These are phyloP conservation scores for Acer negundo DNA, from an alignment of 345 rosid species.

Conservation along the genomic window DNA sequence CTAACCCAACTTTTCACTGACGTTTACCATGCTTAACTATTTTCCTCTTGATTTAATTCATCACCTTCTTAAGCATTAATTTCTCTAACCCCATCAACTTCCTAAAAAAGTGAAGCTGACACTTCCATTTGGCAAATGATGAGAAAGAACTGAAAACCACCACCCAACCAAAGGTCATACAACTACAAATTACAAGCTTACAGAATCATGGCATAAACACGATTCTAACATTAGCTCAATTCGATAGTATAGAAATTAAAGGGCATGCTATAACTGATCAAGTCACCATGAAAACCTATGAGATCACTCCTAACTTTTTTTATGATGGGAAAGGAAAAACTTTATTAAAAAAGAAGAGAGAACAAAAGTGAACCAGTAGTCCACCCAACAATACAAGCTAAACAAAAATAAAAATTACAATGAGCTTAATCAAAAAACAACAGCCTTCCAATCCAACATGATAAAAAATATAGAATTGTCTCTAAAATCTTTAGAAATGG, in stretches of 20 bases:
- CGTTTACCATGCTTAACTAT: background rate
- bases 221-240: background rate
- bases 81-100: background rate
- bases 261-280: background rate
- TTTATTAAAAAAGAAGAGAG: too few relatives aligned
- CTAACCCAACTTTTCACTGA: background rate
- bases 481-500: too few relatives aligned
- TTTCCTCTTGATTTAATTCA: background rate
- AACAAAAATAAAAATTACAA: too few relatives aligned
- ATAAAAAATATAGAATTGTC: too few relatives aligned
- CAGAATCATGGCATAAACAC: background rate
- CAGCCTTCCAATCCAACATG: too few relatives aligned
- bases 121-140: background rate
- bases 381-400: too few relatives aligned
- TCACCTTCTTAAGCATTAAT: background rate
- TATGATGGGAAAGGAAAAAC: too few relatives aligned
- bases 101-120: background rate
- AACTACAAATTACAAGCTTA: background rate
- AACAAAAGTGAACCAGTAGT: too few relatives aligned
- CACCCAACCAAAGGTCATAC: background rate
- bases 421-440: too few relatives aligned
- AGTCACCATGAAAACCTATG: background rate
- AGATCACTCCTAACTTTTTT: background rate
- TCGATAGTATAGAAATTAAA: background rate
- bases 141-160: background rate